Base-by-base conservation (phyloP, 2,329 filamentous ascomycete genomes). In the Xylariaceae sp. region DNA sequence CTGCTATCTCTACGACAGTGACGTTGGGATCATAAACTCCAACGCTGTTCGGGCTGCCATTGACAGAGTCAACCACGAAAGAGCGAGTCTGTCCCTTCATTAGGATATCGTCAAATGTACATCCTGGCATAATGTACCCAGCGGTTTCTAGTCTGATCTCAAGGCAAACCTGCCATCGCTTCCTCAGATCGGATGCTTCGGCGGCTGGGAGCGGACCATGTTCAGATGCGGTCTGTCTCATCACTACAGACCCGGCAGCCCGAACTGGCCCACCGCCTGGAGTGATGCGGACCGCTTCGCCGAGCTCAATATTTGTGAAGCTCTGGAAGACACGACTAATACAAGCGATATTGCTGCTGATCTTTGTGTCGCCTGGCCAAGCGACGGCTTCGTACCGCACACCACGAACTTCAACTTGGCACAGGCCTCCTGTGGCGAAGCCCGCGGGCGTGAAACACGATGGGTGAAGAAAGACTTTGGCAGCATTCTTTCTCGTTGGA, bases 261-360 rank as follows among this genome's bases (percentile, higher is more conserved):
- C 75, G 72, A 11, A 86, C 67, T 2, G 70, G 58, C 22, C 22
- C 22, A 7, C 75, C 75, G 10, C 76, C 72, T 19, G 91, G 77
- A 7, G 77, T 75, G 42, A 95, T 73, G 32, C 68, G 69, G 32
- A 79, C 71, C 44, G 82, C 78, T 43, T 90, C 87, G 14, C 83
- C 83, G 4, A 94, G 73, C 53, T 86, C 85, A 58, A 95, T 79
- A 1, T 81, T 82, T 57, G 87, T 87, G 6, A 82, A 78, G 33
- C 87, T 85, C 54, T 88, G 85, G 47, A 95, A 81, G 6, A 82
- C 75, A 54, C 88, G 85, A 18, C 88, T 85, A 72, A 89, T 81
- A 74, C 91, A 78, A 44, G 87, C 74, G 49, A 89, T 76, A 54
- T 85, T 80, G 57, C 81, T 82, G 62, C 83, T 79, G 57, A 89